Conservation (phyloP, 257 asterid species). For the Primulina eburnea region DNA sequence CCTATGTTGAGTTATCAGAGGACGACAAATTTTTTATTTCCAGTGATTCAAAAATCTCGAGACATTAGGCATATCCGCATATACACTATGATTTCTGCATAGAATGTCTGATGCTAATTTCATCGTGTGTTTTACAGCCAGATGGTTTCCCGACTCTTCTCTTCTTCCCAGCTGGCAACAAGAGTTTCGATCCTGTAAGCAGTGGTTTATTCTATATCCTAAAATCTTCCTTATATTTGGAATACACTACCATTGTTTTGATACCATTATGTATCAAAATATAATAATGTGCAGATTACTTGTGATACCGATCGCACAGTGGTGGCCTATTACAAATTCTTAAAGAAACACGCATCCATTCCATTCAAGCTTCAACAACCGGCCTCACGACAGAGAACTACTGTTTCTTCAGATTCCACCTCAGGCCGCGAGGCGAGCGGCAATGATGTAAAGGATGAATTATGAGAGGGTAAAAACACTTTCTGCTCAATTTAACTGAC, state of each 20-base stretch:
- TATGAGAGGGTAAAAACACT: conserved; percentile 29
- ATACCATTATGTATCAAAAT: neutral
- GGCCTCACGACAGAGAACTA: conserved; percentile 28
- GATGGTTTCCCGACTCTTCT: conserved; percentile 96
- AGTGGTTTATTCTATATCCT: conserved; percentile 9
- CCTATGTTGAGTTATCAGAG: too few relatives aligned
- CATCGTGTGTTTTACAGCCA: conserved; percentile 41
- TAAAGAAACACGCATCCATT: conserved; percentile 82
- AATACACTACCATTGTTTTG: neutral
- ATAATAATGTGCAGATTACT: conserved; percentile 28
- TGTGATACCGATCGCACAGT: conserved; percentile 83
- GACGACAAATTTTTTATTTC: too few relatives aligned
- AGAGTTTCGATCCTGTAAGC: conserved; percentile 95
- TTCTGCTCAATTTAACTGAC: neutral
- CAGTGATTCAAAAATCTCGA: neutral
- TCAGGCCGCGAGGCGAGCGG: conserved; percentile 31
- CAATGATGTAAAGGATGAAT: conserved; percentile 62
- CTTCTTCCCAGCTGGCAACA: conserved; percentile 96
- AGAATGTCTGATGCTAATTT: conserved; percentile 8
- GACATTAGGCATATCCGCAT: neutral
- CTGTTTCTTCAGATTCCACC: conserved; percentile 27
- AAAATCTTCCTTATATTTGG: neutral
- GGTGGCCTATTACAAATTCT: conserved; percentile 85
- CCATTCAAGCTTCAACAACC: conserved; percentile 88
- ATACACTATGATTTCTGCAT: neutral